Conservation (phyloP, 768 basidiomycete species). For the Trametes cinnabarina region DNA sequence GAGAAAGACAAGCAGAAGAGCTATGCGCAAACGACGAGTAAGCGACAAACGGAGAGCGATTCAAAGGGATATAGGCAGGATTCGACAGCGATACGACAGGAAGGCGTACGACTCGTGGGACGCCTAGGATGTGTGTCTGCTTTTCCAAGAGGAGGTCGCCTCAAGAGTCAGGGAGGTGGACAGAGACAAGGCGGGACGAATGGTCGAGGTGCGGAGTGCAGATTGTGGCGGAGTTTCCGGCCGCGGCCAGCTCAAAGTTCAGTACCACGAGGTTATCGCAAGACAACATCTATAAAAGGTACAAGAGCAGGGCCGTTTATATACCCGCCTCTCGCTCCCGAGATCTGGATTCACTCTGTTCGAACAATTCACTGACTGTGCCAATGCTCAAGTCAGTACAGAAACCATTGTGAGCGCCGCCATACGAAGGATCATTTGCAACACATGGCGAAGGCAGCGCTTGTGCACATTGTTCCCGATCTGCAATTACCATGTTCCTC, state of each 20-base stretch:
- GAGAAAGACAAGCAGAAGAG: constrained; percentile 28
- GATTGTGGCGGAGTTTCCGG: constrained; percentile 25
- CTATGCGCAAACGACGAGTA: constrained; percentile 32
- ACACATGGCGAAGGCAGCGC: neutral
- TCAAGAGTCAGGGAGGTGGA: constrained; percentile 13
- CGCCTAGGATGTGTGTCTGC: constrained; percentile 14
- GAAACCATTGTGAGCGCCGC: constrained; percentile 5
- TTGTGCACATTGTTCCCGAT: constrained; percentile 1
- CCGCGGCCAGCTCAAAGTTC: neutral
- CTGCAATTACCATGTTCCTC: neutral
- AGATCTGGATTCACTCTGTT: constrained; percentile 9
- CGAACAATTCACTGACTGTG: constrained; percentile 14
- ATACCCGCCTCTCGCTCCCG: constrained; percentile 8
- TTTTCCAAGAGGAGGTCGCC: constrained; percentile 14
- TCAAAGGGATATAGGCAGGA: constrained; percentile 29
- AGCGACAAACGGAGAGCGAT: constrained; percentile 35
- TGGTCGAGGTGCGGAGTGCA: constrained; percentile 20
- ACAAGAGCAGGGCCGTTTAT: constrained; percentile 7
- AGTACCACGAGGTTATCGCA: constrained; percentile 12
- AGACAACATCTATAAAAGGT: constrained; percentile 3
- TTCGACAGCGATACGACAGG: constrained; percentile 33
- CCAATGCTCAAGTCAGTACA: neutral
- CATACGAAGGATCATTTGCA: constrained; percentile 5
- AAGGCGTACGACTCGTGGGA: constrained; percentile 29
- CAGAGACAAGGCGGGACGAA: constrained; percentile 10